Evolutionary conservation across 495 filamentous ascomycete genomes (phyloP).

Genomic region (Patellaria atrata): DNA sequence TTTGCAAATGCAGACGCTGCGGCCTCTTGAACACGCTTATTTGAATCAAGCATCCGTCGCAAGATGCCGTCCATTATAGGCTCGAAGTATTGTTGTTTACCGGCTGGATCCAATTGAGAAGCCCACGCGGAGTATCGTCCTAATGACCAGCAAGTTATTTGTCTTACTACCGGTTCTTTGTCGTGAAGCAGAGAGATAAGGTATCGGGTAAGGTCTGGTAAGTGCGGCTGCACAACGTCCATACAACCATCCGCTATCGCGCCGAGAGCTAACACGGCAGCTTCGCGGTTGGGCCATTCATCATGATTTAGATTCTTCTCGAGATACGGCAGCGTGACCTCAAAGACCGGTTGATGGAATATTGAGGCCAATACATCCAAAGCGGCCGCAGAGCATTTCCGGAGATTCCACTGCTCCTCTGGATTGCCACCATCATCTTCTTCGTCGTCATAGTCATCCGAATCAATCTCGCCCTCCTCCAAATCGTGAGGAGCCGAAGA

Average conservation of each 20-base stretch:
- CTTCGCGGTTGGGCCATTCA: conserved; percentile 88
- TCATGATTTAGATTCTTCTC: conserved; percentile 75
- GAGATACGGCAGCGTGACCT: conserved; percentile 80
- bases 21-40: conserved; percentile 96
- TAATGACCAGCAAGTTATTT: conserved; percentile 97
- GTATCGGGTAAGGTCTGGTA: conserved; percentile 82
- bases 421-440: conserved; percentile 62
- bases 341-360: conserved; percentile 78
- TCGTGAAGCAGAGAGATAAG: conserved; percentile 79
- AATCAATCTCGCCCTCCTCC: conserved; percentile 80
- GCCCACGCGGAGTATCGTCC: conserved; percentile 93
- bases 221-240: conserved; percentile 73
- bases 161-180: conserved; percentile 76
- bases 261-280: conserved; percentile 85
- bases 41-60: conserved; percentile 83
- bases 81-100: conserved; percentile 69
- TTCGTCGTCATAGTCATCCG: conserved; percentile 59
- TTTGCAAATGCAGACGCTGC: conserved; percentile 93
- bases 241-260: conserved; percentile 94
- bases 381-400: conserved; percentile 95
- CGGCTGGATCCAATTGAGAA: conserved; percentile 50
- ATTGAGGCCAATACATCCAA: conserved; percentile 86
- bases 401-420: conserved; percentile 88
- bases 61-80: conserved; percentile 98
- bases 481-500: conserved; percentile 28